phyloP scores from a whole-genome alignment of 495 filamentous ascomycete genomes.

The Penicillium bialowiezense region DNA sequence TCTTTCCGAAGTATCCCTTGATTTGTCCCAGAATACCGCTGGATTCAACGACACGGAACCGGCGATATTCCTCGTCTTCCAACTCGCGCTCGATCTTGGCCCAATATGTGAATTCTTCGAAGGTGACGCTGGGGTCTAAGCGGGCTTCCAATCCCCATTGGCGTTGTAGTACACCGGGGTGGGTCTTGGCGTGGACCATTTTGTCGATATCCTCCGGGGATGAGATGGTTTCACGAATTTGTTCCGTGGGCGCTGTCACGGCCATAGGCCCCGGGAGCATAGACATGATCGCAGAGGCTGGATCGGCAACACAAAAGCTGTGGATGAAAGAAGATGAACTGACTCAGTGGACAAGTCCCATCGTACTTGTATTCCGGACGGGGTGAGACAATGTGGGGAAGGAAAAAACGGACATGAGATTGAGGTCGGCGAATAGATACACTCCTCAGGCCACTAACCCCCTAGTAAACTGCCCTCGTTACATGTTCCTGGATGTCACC shows the following conservation, averaged over 20 bases:
- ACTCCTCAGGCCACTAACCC: too few relatives aligned
- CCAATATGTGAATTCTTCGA: slow-evolving; percentile 36
- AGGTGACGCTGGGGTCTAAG: slow-evolving; percentile 27
- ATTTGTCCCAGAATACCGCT: slow-evolving; percentile 2
- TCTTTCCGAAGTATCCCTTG: slow-evolving; percentile 9
- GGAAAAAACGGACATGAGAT: too few relatives aligned
- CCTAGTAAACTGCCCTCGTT: too few relatives aligned
- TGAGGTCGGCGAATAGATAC: too few relatives aligned
- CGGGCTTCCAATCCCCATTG: slow-evolving; percentile 25
- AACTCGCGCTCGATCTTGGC: slow-evolving; percentile 26
- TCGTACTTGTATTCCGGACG: too few relatives aligned
- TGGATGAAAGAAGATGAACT: too few relatives aligned
- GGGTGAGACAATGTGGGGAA: too few relatives aligned
- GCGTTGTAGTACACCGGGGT: slow-evolving; percentile 13
- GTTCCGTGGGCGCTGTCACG: slow-evolving; percentile 13
- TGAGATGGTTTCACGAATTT: slow-evolving; percentile 3
- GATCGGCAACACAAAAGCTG: too few relatives aligned
- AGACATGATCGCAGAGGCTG: slow-evolving; percentile 3
- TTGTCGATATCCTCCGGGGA: slow-evolving; percentile 3
- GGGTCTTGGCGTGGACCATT: neutral
- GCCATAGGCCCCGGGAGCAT: slow-evolving; percentile 13
- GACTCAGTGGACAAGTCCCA: too few relatives aligned
- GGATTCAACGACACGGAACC: neutral
- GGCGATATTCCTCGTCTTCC: slow-evolving; percentile 14
- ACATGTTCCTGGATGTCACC: too few relatives aligned